Evolutionary conservation across 192 early-diverging fungal species (phyloP), one percentile per base, ranked within the genome.

Genomic region (Paraglomus brasilianum): DNA sequence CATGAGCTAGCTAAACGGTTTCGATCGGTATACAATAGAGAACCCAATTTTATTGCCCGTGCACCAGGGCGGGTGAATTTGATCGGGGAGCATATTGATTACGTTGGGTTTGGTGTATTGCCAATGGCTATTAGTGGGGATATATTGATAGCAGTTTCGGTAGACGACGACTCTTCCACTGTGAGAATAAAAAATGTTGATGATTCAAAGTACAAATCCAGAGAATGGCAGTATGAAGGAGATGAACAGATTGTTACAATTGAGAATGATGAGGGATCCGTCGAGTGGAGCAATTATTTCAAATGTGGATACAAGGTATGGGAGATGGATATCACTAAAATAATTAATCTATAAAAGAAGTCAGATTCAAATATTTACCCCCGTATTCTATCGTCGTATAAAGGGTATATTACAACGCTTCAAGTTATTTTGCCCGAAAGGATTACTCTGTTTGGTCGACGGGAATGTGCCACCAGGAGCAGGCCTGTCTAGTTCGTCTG

Each of bases 61-160:
- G 88, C 92, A 4, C 95, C 96, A 4, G 96, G 96, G 43, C 84
- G 94, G n/a, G 93, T 96, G 39, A 98, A 98, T 80, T 81, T 98
- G 40, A 98, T 98, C 74, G 96, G 95, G 42, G 96, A 98, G 74
- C 96, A 98, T 74, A 91, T 98, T 52, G 96, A 98, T 81, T 96
- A 96, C 81, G 89, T 88, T 70, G 95, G 94, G 22, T 92, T 91
- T 66, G 92, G 92, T 15, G 96, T 98, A 14, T 83, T 98, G 21
- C 96, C 96, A 41, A 96, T 96, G 95, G 96, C 94, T 44, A 89
- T 98, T 70, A 91, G 89, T 47, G 83, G 91, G 43, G 90, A 91
- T 73, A 77, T 86, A 10, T 71, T 90, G n/a, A 85, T 89, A 21
- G 80, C 82, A 40, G 80, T 85, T 59, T 74, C 81, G 41, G 45